These are phyloP conservation scores for Acorus gramineus DNA, from an alignment of 106 monocot species.

Conservation along the genomic window DNA sequence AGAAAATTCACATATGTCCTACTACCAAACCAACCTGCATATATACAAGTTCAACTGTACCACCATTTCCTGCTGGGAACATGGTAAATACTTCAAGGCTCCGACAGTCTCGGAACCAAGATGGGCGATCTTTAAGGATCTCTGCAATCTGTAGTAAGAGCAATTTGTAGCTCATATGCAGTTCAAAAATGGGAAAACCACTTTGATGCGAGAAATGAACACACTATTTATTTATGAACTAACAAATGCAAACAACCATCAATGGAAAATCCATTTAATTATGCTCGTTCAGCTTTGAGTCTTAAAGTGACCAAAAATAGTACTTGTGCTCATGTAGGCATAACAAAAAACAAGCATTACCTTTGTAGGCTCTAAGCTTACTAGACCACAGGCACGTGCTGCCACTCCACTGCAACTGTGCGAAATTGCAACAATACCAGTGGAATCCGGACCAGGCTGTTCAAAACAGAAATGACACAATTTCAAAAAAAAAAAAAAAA, in stretches of 20 bases:
- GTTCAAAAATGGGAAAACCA: no score
- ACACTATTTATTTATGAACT: no score
- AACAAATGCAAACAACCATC: no score
- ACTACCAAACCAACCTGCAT: conserved; percentile 53
- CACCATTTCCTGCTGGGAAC: conserved; percentile 86
- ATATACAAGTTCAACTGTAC: conserved; percentile 84
- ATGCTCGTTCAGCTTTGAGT: not conserved
- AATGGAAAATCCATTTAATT: no score
- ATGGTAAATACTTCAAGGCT: conserved; percentile 59
- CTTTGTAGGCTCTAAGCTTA: conserved; percentile 90
- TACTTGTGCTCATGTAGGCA: not conserved
- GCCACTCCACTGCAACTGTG: conserved; percentile 77
- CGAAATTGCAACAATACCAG: conserved; percentile 88
- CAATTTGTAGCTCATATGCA: not conserved
- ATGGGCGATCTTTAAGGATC: conserved; percentile 82
- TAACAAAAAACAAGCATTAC: conserved; percentile 14
- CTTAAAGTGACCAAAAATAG: not conserved
- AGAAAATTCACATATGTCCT: not conserved
- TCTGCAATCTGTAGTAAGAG: conserved; percentile 54
- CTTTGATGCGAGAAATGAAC: no score
- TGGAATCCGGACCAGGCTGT: conserved; percentile 99
- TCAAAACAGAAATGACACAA: not conserved
- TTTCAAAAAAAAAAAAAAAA: not conserved
- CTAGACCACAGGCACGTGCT: conserved; percentile 91
- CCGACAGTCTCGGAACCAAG: conserved; percentile 92